Conservation (phyloP, 2,329 filamentous ascomycete species). For the Fusarium goolgardi region DNA sequence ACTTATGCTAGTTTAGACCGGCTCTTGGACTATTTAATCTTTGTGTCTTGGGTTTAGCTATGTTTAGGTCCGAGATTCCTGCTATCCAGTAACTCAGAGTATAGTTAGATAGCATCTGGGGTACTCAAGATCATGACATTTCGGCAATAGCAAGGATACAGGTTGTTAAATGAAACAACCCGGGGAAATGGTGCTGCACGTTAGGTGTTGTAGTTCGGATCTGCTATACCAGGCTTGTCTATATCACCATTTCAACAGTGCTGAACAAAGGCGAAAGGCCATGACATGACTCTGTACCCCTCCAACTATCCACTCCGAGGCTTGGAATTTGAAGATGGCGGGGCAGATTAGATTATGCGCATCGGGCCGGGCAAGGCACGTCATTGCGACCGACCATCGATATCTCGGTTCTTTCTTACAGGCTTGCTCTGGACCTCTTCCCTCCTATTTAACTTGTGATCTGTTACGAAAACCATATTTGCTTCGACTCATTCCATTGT, state of each 20-base stretch:
- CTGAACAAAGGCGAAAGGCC: neutral
- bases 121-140: neutral
- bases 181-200: neutral
- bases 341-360: slow-evolving; percentile 43
- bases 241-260: slow-evolving; percentile 16
- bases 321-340: slow-evolving; percentile 42
- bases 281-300: slow-evolving; percentile 12
- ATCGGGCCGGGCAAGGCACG: slow-evolving; percentile 45
- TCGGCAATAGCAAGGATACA: slow-evolving; percentile 5
- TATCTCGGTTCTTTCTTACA: slow-evolving; percentile 33
- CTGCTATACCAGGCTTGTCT: slow-evolving; percentile 21
- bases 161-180: neutral
- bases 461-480: neutral
- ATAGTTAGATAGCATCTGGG: slow-evolving; percentile 21
- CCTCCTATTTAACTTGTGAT: slow-evolving; percentile 11
- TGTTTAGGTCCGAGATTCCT: neutral
- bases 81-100: neutral
- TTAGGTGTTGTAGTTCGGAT: slow-evolving; percentile 9
- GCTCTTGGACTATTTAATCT: neutral
- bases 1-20: neutral
- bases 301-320: slow-evolving; percentile 38
- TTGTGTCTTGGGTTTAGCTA: neutral
- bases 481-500: slow-evolving; percentile 1
- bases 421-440: neutral
- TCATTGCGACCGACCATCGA: slow-evolving; percentile 41